Conservation (phyloP, 1,284 basidiomycete species). For the Tetrapyrgos nigripes region DNA sequence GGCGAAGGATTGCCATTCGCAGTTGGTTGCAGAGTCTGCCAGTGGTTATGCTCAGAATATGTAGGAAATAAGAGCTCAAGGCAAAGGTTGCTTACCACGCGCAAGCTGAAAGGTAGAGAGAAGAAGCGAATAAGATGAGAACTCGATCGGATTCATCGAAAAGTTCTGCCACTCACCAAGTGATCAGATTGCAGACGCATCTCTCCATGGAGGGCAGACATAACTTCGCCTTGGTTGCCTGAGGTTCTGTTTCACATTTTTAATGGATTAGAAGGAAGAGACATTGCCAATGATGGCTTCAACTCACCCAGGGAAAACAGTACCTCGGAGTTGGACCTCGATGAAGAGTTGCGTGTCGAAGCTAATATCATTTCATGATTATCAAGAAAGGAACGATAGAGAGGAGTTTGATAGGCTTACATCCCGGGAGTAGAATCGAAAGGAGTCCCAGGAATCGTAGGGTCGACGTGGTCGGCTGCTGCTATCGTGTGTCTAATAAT, state of each 20-base stretch:
- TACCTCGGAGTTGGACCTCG: constrained; percentile 42
- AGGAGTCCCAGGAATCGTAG: constrained; percentile 33
- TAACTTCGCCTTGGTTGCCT: constrained; percentile 40
- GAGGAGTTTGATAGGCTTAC: too few species aligned
- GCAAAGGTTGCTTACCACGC: constrained; percentile 17
- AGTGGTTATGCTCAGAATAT: constrained; percentile 39
- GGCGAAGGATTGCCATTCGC: constrained; percentile 46
- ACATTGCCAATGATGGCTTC: neutral
- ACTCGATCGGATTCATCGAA: too few species aligned
- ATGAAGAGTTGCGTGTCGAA: constrained; percentile 32
- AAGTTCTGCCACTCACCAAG: constrained; percentile 22
- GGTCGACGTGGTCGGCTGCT: constrained; percentile 26
- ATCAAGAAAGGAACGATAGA: too few species aligned
- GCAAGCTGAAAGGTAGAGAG: neutral
- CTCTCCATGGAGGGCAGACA: constrained; percentile 44
- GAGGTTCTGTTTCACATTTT: too few species aligned
- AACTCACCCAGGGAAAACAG: constrained; percentile 34
- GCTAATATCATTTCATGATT: too few species aligned
- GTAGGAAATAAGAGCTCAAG: neutral
- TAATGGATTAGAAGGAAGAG: too few species aligned
- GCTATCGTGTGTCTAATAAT: constrained; percentile 41
- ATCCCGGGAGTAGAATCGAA: constrained; percentile 45
- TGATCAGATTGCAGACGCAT: constrained; percentile 50
- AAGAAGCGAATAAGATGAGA: too few species aligned
- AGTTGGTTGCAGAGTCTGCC: constrained; percentile 45